Percentiles rank a stretch among this genome's conserved stretches.
Evolutionary conservation across 2,329 filamentous ascomycete genomes (phyloP).

Genomic region (Neofusicoccum kwambonambiense): DNA sequence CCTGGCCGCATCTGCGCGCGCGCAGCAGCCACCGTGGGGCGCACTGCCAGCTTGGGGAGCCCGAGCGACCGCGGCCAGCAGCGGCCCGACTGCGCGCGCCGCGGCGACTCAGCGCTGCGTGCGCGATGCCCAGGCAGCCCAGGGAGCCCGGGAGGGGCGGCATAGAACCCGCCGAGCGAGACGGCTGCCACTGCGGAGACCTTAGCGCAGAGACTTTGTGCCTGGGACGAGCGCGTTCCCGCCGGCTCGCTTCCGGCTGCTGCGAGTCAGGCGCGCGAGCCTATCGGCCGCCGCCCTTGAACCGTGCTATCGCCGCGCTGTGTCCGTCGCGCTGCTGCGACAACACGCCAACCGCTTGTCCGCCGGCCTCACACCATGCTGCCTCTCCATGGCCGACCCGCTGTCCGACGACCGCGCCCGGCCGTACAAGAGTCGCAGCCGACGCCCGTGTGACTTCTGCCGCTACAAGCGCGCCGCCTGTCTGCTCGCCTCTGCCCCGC

Average conservation of each 20-base stretch:
- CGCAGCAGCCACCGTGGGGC: background rate
- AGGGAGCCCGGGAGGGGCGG: background rate
- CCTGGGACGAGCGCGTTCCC: background rate
- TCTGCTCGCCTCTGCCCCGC: constrained; percentile 43
- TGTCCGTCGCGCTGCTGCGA: background rate
- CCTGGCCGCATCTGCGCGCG: background rate
- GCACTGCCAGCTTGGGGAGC: background rate
- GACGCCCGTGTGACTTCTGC: constrained; percentile 49
- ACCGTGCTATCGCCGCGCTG: background rate
- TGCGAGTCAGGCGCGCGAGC: no score
- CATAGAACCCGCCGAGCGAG: constrained; percentile 26
- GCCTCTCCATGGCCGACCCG: constrained; percentile 1
- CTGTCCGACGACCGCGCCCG: constrained; percentile 2
- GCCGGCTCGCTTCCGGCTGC: background rate
- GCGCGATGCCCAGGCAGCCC: no score
- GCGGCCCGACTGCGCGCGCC: background rate
- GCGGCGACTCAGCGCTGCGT: background rate
- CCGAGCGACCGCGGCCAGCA: background rate
- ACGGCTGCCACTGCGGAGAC: constrained; percentile 5
- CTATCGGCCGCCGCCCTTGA: background rate
- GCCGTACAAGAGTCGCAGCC: constrained; percentile 37
- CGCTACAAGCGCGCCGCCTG: constrained; percentile 47
- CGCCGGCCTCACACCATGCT: background rate
- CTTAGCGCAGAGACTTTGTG: background rate
- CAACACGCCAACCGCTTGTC: background rate